Evolutionary conservation across 2,329 filamentous ascomycete species (phyloP), one percentile per base, ranked within the genome.

Genomic region (Cladosporium sp.): DNA sequence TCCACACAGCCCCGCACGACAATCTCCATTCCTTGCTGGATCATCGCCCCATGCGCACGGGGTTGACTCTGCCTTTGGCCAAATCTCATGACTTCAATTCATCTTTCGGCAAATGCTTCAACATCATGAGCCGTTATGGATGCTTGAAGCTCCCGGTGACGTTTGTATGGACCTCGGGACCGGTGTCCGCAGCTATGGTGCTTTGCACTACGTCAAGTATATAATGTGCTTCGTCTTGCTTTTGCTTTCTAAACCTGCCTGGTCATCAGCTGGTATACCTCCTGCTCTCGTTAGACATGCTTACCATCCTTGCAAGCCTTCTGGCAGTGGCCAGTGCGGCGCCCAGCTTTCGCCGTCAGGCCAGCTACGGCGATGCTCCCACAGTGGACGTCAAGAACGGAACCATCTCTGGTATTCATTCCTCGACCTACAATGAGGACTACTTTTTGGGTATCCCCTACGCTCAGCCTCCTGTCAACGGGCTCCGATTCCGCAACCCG

Each of bases 371-470:
- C 18, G 48, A 40, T 30, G 11, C 54, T 24, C 70, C 71, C 4
- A 67, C 60, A 0, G 72, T 62, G 9, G 59, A 55, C 1, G 56
- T 72, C 40, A 71, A 70, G 58, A 76, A 76, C 55, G 73, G 73
- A n/a, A 70, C 72, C 0, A 64, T 70, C 37, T 52, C 60, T 27
- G 73, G 73, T 13, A 39, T 67, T 3, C 59, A 73, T 54, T 68
- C 66, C 6, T 40, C 57, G 11, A 60, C 66, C 32, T 74, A 73
- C 56, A 61, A 73, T 34, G 72, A 77, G 57, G 73, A 77, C 52
- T 64, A 69, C 53, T 77, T 75, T 56, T 66, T 77, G 19, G 74
- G 73, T 4, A 64, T 70, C 7, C 67, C 67, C 3, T 70, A 64
- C 53, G 67, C 67, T 9, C 66, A 69, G 40, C 64, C 67, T 22